Evolutionary conservation across 306 rosid species (phyloP).

Genomic region (Prunus mume): DNA sequence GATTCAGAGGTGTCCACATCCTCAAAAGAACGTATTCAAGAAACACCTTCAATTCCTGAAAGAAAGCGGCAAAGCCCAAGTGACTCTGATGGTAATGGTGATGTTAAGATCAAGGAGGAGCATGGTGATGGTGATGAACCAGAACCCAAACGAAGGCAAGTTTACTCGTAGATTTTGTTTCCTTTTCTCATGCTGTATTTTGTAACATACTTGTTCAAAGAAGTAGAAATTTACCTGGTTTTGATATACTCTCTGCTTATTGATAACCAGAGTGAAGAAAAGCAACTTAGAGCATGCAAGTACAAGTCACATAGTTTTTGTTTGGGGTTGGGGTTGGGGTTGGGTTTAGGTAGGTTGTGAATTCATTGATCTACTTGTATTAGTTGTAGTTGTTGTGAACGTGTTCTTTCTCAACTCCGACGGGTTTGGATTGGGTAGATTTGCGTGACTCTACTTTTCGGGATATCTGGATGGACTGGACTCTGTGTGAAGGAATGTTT

Average conservation of each 20-base stretch:
- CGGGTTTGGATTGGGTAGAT: too few relatives aligned
- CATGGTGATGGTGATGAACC: slow-evolving; percentile 45
- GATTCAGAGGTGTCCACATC: slow-evolving; percentile 54
- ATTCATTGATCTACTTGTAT: too few relatives aligned
- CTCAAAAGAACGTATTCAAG: slow-evolving; percentile 50
- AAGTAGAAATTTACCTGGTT: slow-evolving; percentile 19
- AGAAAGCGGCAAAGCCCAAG: slow-evolving; percentile 48
- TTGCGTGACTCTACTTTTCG: too few relatives aligned
- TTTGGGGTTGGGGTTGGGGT: too few relatives aligned
- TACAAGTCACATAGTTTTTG: too few relatives aligned
- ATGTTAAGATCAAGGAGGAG: slow-evolving; percentile 59
- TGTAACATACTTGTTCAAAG: slow-evolving; percentile 3
- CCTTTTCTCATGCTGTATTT: background rate
- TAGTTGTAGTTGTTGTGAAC: too few relatives aligned
- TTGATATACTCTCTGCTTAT: slow-evolving; percentile 28
- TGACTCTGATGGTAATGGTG: slow-evolving; percentile 48
- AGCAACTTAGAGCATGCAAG: slow-evolving; percentile 40
- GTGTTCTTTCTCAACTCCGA: too few relatives aligned
- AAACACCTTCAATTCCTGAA: slow-evolving; percentile 40
- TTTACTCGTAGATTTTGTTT: slow-evolving; percentile 23
- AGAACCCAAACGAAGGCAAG: slow-evolving; percentile 75
- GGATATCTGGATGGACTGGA: too few relatives aligned
- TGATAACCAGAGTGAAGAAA: slow-evolving; percentile 75
- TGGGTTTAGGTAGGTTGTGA: too few relatives aligned
- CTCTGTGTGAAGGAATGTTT: too few relatives aligned